Percentiles rank a stretch among this genome's conserved stretches.
phyloP scores from a whole-genome alignment of 257 asterid genomes.

The Fraxinus cuspidata region DNA sequence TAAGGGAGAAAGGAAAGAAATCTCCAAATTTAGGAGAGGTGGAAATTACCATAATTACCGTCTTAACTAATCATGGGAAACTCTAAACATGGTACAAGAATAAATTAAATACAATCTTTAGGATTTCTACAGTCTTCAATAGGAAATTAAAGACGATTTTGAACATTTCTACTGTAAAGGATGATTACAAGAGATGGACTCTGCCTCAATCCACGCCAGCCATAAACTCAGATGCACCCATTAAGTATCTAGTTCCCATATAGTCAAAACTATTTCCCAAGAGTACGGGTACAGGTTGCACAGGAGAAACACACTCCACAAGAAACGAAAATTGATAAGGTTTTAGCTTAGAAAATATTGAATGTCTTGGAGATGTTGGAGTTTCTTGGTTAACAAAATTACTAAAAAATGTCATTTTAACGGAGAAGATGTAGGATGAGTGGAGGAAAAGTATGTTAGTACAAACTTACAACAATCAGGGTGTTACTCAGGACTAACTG shows the following conservation, averaged over 20 bases:
- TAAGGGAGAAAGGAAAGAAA: no score
- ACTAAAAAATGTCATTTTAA: background rate
- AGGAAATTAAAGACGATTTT: background rate
- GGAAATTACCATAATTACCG: no score
- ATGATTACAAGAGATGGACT: background rate
- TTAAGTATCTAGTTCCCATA: background rate
- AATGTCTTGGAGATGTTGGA: background rate
- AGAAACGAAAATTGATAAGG: background rate
- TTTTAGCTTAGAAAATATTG: background rate
- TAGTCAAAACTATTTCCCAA: background rate
- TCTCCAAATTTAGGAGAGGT: no score
- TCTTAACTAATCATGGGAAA: no score
- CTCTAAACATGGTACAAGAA: no score
- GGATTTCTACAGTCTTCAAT: background rate
- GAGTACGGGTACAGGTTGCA: background rate
- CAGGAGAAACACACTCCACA: background rate
- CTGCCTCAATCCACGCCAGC: background rate
- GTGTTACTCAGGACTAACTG: background rate
- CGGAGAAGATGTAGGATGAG: background rate
- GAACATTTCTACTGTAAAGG: background rate
- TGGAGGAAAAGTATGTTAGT: background rate
- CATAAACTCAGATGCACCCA: background rate
- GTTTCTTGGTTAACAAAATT: background rate
- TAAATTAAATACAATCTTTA: no score
- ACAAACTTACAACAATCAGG: background rate